Percentiles rank a stretch among this genome's conserved stretches.
These are phyloP conservation scores for Hemisphaericaspora nanyangensis DNA, from an alignment of 805 yeast genomes.

Conservation along the genomic window DNA sequence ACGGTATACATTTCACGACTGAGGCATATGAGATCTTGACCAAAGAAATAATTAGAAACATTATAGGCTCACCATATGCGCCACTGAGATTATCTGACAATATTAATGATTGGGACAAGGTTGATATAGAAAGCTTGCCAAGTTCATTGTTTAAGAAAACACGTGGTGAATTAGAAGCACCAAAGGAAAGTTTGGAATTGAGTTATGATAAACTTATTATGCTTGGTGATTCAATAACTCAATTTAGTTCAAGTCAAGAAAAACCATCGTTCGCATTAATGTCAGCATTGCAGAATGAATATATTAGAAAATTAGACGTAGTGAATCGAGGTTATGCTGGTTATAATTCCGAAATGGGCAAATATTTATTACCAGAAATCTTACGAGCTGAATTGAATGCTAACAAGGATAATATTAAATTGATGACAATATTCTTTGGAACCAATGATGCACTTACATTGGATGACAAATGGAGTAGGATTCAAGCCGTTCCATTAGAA, in stretches of 20 bases:
- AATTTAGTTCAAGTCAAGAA: conserved; percentile 41
- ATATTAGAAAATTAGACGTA: conserved; percentile 62
- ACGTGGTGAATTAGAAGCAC: background rate
- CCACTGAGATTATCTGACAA: background rate
- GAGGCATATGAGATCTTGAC: conserved; percentile 49
- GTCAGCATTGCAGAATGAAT: conserved; percentile 44
- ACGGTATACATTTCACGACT: conserved; percentile 62
- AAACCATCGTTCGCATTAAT: conserved; percentile 41
- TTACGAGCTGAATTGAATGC: conserved; percentile 37
- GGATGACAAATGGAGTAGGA: conserved; percentile 10
- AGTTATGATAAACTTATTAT: conserved; percentile 45
- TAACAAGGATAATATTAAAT: conserved; percentile 24
- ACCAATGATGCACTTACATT: conserved; percentile 56
- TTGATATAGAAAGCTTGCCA: background rate
- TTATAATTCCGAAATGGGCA: conserved; percentile 63
- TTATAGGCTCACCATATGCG: conserved; percentile 41
- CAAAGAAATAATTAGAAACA: conserved; percentile 37
- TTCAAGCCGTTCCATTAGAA: conserved; percentile 47
- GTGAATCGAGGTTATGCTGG: conserved; percentile 76
- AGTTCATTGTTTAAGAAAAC: background rate
- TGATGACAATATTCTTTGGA: conserved; percentile 69
- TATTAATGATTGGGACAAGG: background rate
- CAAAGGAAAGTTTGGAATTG: conserved; percentile 7
- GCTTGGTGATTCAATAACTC: conserved; percentile 72
- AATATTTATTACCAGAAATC: conserved; percentile 33